These are phyloP conservation scores for Stachybotrys elegans DNA, from an alignment of 2,329 filamentous ascomycete species.

Conservation along the genomic window DNA sequence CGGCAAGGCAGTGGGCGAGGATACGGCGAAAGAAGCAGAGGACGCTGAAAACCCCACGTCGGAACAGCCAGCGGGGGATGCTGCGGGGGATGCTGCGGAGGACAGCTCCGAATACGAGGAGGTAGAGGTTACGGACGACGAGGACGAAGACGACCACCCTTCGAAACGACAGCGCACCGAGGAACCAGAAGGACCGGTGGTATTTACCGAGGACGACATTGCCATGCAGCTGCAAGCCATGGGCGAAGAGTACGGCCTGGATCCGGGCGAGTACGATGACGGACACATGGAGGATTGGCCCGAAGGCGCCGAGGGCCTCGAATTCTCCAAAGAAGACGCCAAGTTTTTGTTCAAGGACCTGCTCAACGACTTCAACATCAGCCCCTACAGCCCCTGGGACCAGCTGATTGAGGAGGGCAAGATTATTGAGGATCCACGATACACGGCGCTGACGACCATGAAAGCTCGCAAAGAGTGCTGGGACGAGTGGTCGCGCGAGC, in stretches of 20 bases:
- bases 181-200: slow-evolving; percentile 52
- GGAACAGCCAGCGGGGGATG: not conserved
- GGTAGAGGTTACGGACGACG: slow-evolving; percentile 54
- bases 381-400: slow-evolving; percentile 88
- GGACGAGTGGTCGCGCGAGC: slow-evolving; percentile 76
- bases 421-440: slow-evolving; percentile 80
- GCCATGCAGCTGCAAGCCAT: slow-evolving; percentile 86
- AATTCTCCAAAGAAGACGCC: slow-evolving; percentile 71
- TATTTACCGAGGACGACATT: slow-evolving; percentile 93
- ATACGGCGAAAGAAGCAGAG: slow-evolving; percentile 6
- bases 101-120: slow-evolving; percentile 74
- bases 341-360: slow-evolving; percentile 77
- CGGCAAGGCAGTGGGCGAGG: slow-evolving; percentile 40
- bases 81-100: slow-evolving; percentile 24
- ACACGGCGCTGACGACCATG: slow-evolving; percentile 78
- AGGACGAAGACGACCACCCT: slow-evolving; percentile 32
- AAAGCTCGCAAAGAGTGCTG: slow-evolving; percentile 77
- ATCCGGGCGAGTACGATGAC: slow-evolving; percentile 71
- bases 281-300: slow-evolving; percentile 57
- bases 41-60: not conserved
- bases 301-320: slow-evolving; percentile 65
- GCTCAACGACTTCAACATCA: slow-evolving; percentile 75
- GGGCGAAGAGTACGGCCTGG: slow-evolving; percentile 77
- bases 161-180: slow-evolving; percentile 65
- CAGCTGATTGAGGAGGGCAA: slow-evolving; percentile 77